Evolutionary conservation across 352 stramenopile genomes (phyloP).

Genomic region (Halophytophthora polymorphica): DNA sequence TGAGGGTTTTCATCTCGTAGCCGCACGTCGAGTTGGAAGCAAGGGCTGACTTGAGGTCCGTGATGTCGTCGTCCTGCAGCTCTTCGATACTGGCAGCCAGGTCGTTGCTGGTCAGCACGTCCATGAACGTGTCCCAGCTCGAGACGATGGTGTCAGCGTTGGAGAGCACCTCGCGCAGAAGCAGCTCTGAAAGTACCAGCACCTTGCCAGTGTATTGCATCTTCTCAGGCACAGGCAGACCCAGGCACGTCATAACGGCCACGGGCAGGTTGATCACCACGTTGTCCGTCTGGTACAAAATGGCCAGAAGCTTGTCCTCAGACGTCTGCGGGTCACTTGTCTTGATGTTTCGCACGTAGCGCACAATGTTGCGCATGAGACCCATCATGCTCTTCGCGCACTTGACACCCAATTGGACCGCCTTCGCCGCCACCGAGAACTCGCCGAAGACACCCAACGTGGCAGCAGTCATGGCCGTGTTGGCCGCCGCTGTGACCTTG

Average conservation of each 20-base stretch:
- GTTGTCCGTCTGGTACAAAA: constrained; percentile 19
- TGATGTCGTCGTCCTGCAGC: constrained; percentile 18
- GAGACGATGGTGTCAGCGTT: constrained; percentile 8
- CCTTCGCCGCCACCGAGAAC: constrained; percentile 8
- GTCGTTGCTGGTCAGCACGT: constrained; percentile 8
- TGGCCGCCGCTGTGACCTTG: constrained; percentile 29
- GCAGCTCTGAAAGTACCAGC: constrained; percentile 8
- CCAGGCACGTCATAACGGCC: constrained; percentile 12
- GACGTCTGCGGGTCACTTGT: constrained; percentile 11
- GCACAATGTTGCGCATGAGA: constrained; percentile 15
- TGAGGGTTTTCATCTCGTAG: constrained; percentile 18
- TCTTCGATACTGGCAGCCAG: constrained; percentile 11
- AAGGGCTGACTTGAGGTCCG: constrained; percentile 18
- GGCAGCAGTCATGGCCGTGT: constrained; percentile 23
- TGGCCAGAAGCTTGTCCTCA: constrained; percentile 11
- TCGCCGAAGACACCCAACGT: constrained; percentile 32
- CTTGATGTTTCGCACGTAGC: constrained; percentile 12
- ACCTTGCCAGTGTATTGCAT: constrained; percentile 7
- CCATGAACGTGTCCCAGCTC: constrained; percentile 14
- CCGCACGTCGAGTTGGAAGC: constrained; percentile 24
- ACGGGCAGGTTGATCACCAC: constrained; percentile 18
- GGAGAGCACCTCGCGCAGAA: constrained; percentile 8
- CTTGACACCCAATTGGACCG: constrained; percentile 9
- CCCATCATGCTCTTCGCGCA: constrained; percentile 24
- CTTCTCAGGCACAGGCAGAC: constrained; percentile 4